These are phyloP conservation scores for Lachnellula arida DNA, from an alignment of 2,329 filamentous ascomycete species.

Conservation along the genomic window DNA sequence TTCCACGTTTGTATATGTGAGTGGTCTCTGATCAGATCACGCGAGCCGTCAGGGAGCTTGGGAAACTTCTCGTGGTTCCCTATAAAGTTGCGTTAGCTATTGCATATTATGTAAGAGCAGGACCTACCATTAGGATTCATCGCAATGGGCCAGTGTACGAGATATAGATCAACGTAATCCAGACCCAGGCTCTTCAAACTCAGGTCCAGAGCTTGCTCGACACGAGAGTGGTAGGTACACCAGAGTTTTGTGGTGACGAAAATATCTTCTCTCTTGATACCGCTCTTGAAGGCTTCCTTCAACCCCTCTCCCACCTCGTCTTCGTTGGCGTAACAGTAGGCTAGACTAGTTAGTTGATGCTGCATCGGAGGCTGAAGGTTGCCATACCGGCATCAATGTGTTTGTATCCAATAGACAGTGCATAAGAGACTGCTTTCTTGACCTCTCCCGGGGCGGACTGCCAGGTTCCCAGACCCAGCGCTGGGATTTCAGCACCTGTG, in stretches of 20 bases:
- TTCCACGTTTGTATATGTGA: conserved; percentile 75
- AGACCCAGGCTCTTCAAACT: conserved; percentile 69
- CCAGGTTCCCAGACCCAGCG: conserved; percentile 44
- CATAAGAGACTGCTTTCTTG: conserved; percentile 34
- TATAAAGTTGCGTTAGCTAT: conserved; percentile 19
- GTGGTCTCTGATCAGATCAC: conserved; percentile 52
- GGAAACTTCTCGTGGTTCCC: conserved; percentile 72
- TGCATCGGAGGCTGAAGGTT: background rate
- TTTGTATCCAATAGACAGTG: conserved; percentile 45
- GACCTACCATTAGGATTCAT: conserved; percentile 69
- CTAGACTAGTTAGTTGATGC: conserved; percentile 41
- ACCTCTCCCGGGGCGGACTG: conserved; percentile 41
- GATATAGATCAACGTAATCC: conserved; percentile 75
- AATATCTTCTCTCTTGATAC: conserved; percentile 59
- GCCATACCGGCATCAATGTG: conserved; percentile 41
- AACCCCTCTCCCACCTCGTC: conserved; percentile 76
- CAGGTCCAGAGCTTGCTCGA: conserved; percentile 66
- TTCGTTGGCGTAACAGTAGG: conserved; percentile 78
- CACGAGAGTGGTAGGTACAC: conserved; percentile 69
- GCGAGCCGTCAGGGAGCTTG: conserved; percentile 63
- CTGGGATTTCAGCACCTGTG: conserved; percentile 35
- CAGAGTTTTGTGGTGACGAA: conserved; percentile 66
- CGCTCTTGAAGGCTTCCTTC: conserved; percentile 60
- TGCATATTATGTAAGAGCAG: background rate
- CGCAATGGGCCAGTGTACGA: conserved; percentile 80